Base-by-base conservation (phyloP, 2,329 filamentous ascomycete species). In the Davidsoniella neocaledoniae region DNA sequence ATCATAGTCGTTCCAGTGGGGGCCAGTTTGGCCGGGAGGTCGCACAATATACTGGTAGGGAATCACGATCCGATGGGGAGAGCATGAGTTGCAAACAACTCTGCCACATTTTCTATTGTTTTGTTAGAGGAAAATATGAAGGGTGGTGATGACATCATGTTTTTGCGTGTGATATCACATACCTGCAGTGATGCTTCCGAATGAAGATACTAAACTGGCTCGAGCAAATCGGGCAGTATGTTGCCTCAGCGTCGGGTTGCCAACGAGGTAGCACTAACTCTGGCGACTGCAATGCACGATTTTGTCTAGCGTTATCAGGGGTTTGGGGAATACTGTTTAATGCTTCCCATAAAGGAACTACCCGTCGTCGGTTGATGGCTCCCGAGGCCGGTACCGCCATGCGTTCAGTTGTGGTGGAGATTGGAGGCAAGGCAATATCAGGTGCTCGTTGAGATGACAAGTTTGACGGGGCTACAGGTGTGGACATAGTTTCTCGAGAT, bases 11-110 rank as follows among this genome's bases (percentile, higher is more conserved):
- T 39, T 43, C 46, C 45, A 51, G 5, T 33, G 46, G 6, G 43
- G 46, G 14, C 16, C 39, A n/a, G 36, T 43, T 33, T 53, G 53
- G 51, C 62, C 70, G 1, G 83, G 82, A 2, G 85, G 83, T 44
- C 82, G 81, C 23, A 95, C 87, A 56, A 96, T 94, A 62, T 86
- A 96, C 60, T 91, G 85, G 56, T 88, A 77, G 1, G 90, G 90
- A 55, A 96, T 95, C 3, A 85, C 94, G 60, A 96, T 96, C 54
- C 87, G 78, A 63, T 96, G 90, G 3, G 90, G 90, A 2, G 90
- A 95, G 66, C 90, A 96, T 17, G 78, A 72, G 52, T 81, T 79
- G 64, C 90, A 96, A 21, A 96, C 90, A 7, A 96, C 88, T 54
- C 87, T 73, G 43, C 90, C 90, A 61, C 90, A 96, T 74, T 94